Base-by-base conservation (phyloP, 768 basidiomycete species). In the Suillus weaverae region DNA sequence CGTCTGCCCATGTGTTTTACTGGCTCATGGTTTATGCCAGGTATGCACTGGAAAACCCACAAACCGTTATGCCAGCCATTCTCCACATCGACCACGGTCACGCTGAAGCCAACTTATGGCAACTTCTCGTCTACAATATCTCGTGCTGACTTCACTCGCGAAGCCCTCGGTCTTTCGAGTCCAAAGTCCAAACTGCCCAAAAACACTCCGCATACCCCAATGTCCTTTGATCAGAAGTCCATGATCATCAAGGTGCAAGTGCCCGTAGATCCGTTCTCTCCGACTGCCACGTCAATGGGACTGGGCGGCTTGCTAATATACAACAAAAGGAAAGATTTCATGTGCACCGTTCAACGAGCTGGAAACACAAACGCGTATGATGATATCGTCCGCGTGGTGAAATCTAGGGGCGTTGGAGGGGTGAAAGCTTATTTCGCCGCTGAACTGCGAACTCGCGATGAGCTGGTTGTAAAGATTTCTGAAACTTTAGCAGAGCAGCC, bases 401-500 rank as follows among this genome's bases (percentile, higher is more conserved):
- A 71, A 59, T 69, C 68, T n/a, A 78, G 80, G 48, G 83, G 83
- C 5, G 77, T 83, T 7, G 70, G 73, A 4, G 80, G 81, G 0
- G 68, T 69, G 50, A 87, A 86, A 70, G 86, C 81, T 0, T 87
- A 87, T 69, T 86, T 87, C 60, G 76, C 80, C 13, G 85, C 85
- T 0, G 83, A 85, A 68, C 65, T 88, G 70, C 80, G 74, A 69
- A 80, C 74, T 53, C 73, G 76, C 54, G 76, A 85, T 55, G 81
- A 82, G 68, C 66, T 88, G 56, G 75, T 84, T 2, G 78, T 88
- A 32, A 85, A 86, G 66, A 71, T 81, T 8, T 79, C 80, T 3
- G 84, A 87, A 57, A 77, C 83, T 9, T 70, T 86, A 62, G 86
- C 85, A 1, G 85, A 83, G 66, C 86, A 88, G 65, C 83, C 85